Evolutionary conservation across 805 yeast genomes (phyloP), one percentile per base, ranked within the genome.

Genomic region (Saccharomycodes ludwigii): DNA sequence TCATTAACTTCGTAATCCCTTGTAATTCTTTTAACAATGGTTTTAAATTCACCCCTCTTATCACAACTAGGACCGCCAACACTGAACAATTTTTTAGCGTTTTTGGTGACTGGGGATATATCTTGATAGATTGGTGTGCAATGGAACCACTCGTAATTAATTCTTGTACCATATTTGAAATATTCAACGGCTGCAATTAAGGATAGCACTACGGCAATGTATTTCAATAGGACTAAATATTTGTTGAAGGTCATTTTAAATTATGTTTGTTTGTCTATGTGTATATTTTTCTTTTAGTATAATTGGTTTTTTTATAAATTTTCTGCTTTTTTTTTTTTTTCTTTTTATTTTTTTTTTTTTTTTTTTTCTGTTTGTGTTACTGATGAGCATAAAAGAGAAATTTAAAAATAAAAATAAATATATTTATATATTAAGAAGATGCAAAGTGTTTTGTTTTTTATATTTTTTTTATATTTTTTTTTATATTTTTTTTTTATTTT

Each of bases 61-160:
- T 63, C 68, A 46, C 68, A 63, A 27, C 60, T 50, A 22, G 63
- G 59, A 1, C 68, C 66, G 26, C 68, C 68, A 14, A 48, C 43
- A 6, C 66, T 56, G 35, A 47, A 56, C 19, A 58, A 37, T 27
- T 50, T 51, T 8, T 46, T 37, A 8, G 56, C 48, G 2, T 57
- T 51, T 4, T 50, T 37, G 7, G 37, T 35, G 9, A 47, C 28
- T 11, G 40, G 33, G n/a, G n/a, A n/a, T n/a, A n/a, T n/a, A n/a
- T n/a, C n/a, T 16, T 50, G 47, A 7, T 46, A 39, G 5, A 41
- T 33, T 10, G 64, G 57, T 9, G 65, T 61, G 37, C 68, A 63
- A 33, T 63, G 68, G 41, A 63, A 58, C 65, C 64, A 61, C 18
- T 63, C 66, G 34, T 63, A 63, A 37, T 60, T 52, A 21, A 50